phyloP scores from a whole-genome alignment of 2,329 filamentous ascomycete species.

The Clarireedia monteithiana region DNA sequence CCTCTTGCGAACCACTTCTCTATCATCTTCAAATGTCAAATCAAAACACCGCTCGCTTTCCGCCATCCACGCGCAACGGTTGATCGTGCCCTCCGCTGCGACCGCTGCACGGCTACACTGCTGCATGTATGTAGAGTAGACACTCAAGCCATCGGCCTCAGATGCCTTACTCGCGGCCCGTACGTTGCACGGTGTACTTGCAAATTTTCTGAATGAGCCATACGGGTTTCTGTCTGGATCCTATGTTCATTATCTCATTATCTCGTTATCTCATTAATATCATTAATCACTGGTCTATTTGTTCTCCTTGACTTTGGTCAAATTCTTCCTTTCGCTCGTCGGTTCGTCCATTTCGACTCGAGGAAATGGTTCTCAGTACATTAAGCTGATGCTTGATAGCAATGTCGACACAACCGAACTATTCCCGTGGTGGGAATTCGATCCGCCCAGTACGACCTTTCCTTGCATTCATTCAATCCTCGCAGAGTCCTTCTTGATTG shows the following conservation, averaged over 20 bases:
- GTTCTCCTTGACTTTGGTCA: neutral
- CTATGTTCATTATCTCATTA: neutral
- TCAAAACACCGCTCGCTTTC: neutral
- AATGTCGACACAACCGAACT: conserved; percentile 24
- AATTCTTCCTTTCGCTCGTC: conserved; percentile 1
- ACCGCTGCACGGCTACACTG: too few species aligned
- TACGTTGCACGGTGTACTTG: too few species aligned
- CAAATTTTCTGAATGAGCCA: too few species aligned
- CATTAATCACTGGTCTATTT: neutral
- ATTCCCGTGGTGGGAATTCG: conserved; percentile 16
- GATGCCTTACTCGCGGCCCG: neutral
- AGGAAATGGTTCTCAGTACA: neutral
- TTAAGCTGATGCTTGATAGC: conserved; percentile 14
- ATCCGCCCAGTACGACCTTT: conserved; percentile 21
- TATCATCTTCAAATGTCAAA: neutral
- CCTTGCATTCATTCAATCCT: conserved; percentile 1
- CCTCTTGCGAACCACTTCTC: neutral
- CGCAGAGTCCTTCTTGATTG: neutral
- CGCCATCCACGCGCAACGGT: too few species aligned
- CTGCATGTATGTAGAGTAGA: neutral
- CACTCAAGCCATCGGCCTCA: neutral
- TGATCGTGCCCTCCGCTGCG: too few species aligned
- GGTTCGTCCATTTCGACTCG: conserved; percentile 14
- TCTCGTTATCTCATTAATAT: neutral
- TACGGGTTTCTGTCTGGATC: neutral